Evolutionary conservation across 176 grass and related monocot genomes (phyloP).

Genomic region (Raddia guianensis): DNA sequence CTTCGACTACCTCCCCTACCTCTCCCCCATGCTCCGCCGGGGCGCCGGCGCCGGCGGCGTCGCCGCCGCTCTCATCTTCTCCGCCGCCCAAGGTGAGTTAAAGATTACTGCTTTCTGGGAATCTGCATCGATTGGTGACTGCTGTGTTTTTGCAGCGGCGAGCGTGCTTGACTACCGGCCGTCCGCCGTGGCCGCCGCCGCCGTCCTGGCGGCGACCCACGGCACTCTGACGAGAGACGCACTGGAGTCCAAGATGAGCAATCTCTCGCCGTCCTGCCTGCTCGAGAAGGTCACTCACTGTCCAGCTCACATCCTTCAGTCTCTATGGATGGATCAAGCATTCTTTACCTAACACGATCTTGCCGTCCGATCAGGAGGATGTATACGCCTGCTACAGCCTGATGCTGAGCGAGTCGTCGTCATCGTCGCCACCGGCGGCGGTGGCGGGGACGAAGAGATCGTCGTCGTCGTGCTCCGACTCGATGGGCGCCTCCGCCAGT

Average conservation of each 20-base stretch:
- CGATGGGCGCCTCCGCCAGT: background rate
- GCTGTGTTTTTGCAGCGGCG: conserved; percentile 28
- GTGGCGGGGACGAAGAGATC: conserved; percentile 30
- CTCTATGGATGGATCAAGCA: background rate
- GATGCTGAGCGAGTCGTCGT: conserved; percentile 38
- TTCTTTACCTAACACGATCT: background rate
- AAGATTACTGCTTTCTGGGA: background rate
- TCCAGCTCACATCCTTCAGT: background rate
- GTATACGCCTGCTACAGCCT: conserved; percentile 58
- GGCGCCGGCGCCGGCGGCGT: background rate
- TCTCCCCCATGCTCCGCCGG: conserved; percentile 46
- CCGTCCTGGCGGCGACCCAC: conserved; percentile 51
- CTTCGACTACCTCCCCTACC: conserved; percentile 72
- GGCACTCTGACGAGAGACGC: conserved; percentile 44
- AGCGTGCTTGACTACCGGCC: conserved; percentile 58
- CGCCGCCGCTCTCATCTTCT: conserved; percentile 46
- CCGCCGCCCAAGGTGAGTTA: conserved; percentile 30
- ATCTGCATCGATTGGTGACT: background rate
- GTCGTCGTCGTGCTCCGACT: conserved; percentile 12
- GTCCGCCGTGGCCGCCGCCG: conserved; percentile 57
- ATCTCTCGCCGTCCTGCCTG: conserved; percentile 38
- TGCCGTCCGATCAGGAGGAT: conserved; percentile 48
- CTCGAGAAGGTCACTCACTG: conserved; percentile 55
- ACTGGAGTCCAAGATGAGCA: conserved; percentile 46
- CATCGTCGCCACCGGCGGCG: background rate